Evolutionary conservation across 345 rosid genomes (phyloP), one percentile per base, ranked within the genome.

Genomic region (Sapria himalayana): DNA sequence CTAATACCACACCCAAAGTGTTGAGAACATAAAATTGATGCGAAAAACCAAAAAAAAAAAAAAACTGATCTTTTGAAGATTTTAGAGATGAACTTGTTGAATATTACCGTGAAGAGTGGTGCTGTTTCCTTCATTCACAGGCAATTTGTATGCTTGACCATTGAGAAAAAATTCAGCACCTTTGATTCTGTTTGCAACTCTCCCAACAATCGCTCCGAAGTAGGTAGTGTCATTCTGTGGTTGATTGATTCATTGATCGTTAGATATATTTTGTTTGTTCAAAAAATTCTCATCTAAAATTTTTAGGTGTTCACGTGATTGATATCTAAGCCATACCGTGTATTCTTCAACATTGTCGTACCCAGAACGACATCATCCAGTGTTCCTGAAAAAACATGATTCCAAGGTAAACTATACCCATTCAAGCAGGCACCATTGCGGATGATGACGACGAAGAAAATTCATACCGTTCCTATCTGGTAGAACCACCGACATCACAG

Each of bases 41-140:
- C 13, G 16, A 4, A 21, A 8, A 9, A 15, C 14, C 9, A 22
- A n/a, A n/a, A n/a, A n/a, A n/a, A n/a, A n/a, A n/a, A n/a, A n/a
- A n/a, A n/a, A n/a, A n/a, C n/a, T n/a, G n/a, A n/a, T n/a, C n/a
- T n/a, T n/a, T n/a, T n/a, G n/a, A n/a, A n/a, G n/a, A n/a, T n/a
- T n/a, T n/a, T n/a, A n/a, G n/a, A n/a, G n/a, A n/a, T n/a, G n/a
- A n/a, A n/a, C n/a, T n/a, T n/a, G n/a, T n/a, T n/a, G n/a, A 22
- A 10, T n/a, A n/a, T n/a, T 65, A 75, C 96, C 98, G 49, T 89
- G 98, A 52, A 89, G 84, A 51, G 52, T 74, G n/a, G n/a, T n/a
- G 68, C 82, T 89, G 41, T 72, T 69, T 32, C 86, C 93, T 19
- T 74, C 93, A 42, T 89, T 89, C 40, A 79, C 69, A 45, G 41